Evolutionary conservation across 805 yeast species (phyloP).

Genomic region (Wickerhamomyces strasburgensis): DNA sequence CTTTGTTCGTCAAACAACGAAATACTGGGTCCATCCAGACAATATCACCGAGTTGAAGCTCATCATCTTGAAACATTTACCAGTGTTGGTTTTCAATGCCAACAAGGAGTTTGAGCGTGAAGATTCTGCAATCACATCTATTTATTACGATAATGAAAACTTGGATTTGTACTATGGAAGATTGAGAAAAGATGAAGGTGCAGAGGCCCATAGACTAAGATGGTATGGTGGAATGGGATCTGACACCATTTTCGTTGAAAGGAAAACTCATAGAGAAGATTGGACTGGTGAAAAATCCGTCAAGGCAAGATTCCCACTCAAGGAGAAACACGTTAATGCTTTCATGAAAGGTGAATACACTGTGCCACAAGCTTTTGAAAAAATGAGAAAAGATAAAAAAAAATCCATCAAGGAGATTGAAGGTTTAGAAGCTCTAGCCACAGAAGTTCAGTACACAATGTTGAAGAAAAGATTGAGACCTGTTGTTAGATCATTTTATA

Average conservation of each 20-base stretch:
- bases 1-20: slow-evolving; percentile 97
- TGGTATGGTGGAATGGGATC: slow-evolving; percentile 99
- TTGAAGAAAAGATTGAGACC: slow-evolving; percentile 84
- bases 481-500: slow-evolving; percentile 91
- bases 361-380: slow-evolving; percentile 85
- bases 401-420: slow-evolving; percentile 85
- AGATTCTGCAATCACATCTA: slow-evolving; percentile 95
- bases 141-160: slow-evolving; percentile 85
- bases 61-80: slow-evolving; percentile 88
- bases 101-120: slow-evolving; percentile 93
- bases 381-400: slow-evolving; percentile 88
- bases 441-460: slow-evolving; percentile 88
- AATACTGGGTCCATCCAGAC: slow-evolving; percentile 99
- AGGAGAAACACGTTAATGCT: slow-evolving; percentile 84
- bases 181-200: slow-evolving; percentile 95
- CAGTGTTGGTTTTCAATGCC: slow-evolving; percentile 93
- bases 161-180: slow-evolving; percentile 93
- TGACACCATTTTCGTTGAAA: slow-evolving; percentile 89
- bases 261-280: slow-evolving; percentile 98
- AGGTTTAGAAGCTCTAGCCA: slow-evolving; percentile 84
- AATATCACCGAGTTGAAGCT: slow-evolving; percentile 94
- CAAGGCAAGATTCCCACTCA: slow-evolving; percentile 90
- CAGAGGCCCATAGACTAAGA: slow-evolving; percentile 95
- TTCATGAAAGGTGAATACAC: slow-evolving; percentile 82
- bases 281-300: slow-evolving; percentile 99